phyloP scores from a whole-genome alignment of 345 rosid species.

The Dovyalis caffra region DNA sequence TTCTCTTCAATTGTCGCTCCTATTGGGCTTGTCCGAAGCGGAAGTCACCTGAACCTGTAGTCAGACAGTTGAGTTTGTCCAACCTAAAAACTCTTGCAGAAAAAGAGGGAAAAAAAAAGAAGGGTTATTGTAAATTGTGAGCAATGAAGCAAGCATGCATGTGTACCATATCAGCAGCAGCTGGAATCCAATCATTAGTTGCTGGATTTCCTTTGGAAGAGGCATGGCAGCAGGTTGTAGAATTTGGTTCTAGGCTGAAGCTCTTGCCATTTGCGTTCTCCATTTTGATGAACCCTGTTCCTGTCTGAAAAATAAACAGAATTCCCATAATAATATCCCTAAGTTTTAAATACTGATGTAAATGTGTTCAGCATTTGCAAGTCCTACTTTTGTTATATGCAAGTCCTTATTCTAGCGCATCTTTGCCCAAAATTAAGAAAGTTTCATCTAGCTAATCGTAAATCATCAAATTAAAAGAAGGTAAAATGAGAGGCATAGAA shows the following conservation, averaged over 20 bases:
- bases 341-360: neutral
- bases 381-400: too few species aligned
- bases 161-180: conserved; percentile 36
- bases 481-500: too few species aligned
- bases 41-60: conserved; percentile 31
- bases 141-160: neutral
- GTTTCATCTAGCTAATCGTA: too few species aligned
- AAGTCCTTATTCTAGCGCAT: too few species aligned
- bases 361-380: too few species aligned
- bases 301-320: conserved; percentile 42
- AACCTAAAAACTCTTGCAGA: neutral
- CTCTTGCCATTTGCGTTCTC: conserved; percentile 30
- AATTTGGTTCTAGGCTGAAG: conserved; percentile 40
- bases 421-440: too few species aligned
- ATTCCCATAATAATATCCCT: neutral
- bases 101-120: neutral
- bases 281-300: conserved; percentile 63
- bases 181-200: conserved; percentile 70
- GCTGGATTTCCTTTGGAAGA: conserved; percentile 69
- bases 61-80: neutral
- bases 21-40: conserved; percentile 58
- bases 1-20: conserved; percentile 48
- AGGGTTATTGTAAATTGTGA: neutral
- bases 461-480: too few species aligned
- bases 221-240: conserved; percentile 27